Conservation (phyloP, 306 rosid species). For the Acacia melanoxylon region DNA sequence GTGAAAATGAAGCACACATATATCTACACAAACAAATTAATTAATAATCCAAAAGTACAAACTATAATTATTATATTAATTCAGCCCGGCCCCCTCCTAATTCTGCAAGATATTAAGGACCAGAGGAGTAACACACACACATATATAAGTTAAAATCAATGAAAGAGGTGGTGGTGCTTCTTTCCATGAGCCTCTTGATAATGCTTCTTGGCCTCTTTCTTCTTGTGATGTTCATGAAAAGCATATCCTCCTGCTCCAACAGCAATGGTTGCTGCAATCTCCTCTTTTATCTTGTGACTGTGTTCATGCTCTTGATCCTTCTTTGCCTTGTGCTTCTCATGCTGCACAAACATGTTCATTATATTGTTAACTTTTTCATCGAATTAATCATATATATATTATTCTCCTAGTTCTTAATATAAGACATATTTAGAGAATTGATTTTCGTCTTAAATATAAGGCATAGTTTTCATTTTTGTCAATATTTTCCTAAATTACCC, state of each 20-base stretch:
- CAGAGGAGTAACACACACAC: not conserved
- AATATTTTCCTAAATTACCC: too few relatives aligned
- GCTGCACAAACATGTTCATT: constrained; percentile 24
- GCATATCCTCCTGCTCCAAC: constrained; percentile 71
- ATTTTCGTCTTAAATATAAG: too few relatives aligned
- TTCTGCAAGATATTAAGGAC: not conserved
- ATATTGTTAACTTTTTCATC: not conserved
- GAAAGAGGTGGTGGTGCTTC: constrained; percentile 65
- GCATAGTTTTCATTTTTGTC: too few relatives aligned
- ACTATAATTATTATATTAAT: not conserved
- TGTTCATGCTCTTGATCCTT: constrained; percentile 65
- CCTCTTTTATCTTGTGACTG: constrained; percentile 78
- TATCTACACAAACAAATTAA: not conserved
- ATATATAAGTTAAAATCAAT: not conserved
- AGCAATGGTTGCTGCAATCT: constrained; percentile 62
- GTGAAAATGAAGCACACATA: not conserved
- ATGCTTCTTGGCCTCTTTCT: constrained; percentile 55
- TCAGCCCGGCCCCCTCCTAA: not conserved
- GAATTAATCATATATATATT: not conserved
- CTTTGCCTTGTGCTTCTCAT: constrained; percentile 65
- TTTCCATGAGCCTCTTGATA: constrained; percentile 64
- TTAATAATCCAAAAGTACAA: not conserved
- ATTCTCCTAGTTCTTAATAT: too few relatives aligned
- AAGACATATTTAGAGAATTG: too few relatives aligned
- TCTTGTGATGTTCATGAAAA: constrained; percentile 74